Conservation (phyloP, 2,329 filamentous ascomycete species). For the Claviceps arundinis region DNA sequence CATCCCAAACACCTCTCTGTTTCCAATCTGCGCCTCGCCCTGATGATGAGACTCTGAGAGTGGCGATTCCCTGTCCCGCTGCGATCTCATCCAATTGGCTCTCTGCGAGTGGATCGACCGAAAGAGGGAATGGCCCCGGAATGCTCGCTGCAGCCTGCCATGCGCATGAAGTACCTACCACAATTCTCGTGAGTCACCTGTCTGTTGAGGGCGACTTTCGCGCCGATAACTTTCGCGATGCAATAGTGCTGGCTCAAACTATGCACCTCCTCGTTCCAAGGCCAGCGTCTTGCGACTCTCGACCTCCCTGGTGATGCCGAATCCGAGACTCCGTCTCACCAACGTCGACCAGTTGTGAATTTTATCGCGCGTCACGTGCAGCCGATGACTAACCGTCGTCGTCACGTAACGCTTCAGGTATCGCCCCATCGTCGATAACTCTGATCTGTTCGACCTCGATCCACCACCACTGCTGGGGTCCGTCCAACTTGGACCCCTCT, state of each 20-base stretch:
- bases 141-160: too few relatives aligned
- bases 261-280: neutral
- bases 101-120: neutral
- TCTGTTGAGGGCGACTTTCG: too few relatives aligned
- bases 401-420: neutral
- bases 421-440: neutral
- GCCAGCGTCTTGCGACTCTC: neutral
- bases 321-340: too few relatives aligned
- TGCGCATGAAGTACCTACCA: too few relatives aligned
- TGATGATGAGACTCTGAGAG: too few relatives aligned
- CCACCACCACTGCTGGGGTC: conserved; percentile 8
- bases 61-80: neutral
- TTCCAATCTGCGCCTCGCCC: too few relatives aligned
- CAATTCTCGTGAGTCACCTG: too few relatives aligned
- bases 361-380: conserved; percentile 1
- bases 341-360: too few relatives aligned
- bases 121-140: too few relatives aligned
- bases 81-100: neutral
- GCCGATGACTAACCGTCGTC: neutral
- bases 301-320: too few relatives aligned
- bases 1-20: too few relatives aligned
- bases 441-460: neutral
- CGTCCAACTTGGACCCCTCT: conserved; percentile 8
- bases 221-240: neutral
- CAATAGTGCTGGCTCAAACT: neutral